These are phyloP conservation scores for Raphanus sativus DNA, from an alignment of 345 rosid species.

Conservation along the genomic window DNA sequence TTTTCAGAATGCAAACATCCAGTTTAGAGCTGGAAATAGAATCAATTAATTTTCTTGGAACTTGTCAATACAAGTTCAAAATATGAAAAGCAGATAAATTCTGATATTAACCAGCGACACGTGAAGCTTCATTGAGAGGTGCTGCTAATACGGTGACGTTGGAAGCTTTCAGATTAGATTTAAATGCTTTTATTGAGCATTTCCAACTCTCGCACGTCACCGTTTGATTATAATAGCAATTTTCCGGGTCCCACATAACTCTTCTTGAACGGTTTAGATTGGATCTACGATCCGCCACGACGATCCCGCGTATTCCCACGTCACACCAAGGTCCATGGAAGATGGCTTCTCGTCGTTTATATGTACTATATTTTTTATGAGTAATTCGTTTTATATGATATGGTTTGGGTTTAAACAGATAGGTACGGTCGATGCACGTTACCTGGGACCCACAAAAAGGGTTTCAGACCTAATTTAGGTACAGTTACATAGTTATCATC, in stretches of 20 bases:
- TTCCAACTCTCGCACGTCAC: constrained; percentile 7
- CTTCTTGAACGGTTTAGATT: constrained; percentile 12
- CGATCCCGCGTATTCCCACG: constrained; percentile 36
- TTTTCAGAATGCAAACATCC: background rate
- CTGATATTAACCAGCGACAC: constrained; percentile 1
- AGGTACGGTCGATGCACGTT: constrained; percentile 55
- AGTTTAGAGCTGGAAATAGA: background rate
- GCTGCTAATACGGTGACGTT: constrained; percentile 2
- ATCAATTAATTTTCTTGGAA: background rate
- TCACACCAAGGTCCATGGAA: constrained; percentile 16
- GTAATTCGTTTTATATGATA: background rate
- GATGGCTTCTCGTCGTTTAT: background rate
- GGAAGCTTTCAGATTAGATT: background rate
- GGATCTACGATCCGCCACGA: constrained; percentile 22
- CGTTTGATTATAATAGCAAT: background rate
- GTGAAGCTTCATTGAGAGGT: constrained; percentile 16
- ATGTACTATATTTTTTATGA: too few relatives aligned
- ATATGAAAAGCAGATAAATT: background rate
- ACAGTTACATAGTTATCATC: constrained; percentile 17
- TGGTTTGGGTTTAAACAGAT: constrained; percentile 32
- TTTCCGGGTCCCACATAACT: background rate
- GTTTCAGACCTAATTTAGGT: constrained; percentile 26
- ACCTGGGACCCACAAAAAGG: constrained; percentile 28
- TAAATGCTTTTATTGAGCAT: background rate
- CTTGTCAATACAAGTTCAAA: background rate